Percentiles rank a stretch among this genome's conserved stretches.
Conservation (phyloP, 306 rosid genomes). For the Lathyrus aphaca region DNA sequence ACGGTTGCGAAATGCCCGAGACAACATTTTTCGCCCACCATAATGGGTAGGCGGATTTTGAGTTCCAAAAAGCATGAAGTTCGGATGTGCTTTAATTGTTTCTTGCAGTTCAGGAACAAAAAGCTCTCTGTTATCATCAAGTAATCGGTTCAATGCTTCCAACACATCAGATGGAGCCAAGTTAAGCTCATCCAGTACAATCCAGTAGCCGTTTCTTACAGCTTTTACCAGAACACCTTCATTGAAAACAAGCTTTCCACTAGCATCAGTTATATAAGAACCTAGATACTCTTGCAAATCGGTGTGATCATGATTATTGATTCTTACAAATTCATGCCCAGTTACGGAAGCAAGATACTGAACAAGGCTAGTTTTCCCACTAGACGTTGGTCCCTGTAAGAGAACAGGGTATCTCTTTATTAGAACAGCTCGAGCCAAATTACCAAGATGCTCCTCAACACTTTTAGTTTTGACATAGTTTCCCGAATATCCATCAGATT, state of each 20-base stretch:
- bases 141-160: slow-evolving; percentile 90
- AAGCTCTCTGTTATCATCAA: slow-evolving; percentile 96
- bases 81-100: slow-evolving; percentile 69
- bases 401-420: slow-evolving; percentile 82
- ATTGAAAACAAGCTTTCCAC: slow-evolving; percentile 83
- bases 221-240: slow-evolving; percentile 95
- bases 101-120: slow-evolving; percentile 86
- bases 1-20: slow-evolving; percentile 94
- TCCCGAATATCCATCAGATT: slow-evolving; percentile 40
- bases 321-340: slow-evolving; percentile 83
- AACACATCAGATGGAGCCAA: slow-evolving; percentile 98
- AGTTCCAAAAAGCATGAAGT: slow-evolving; percentile 97
- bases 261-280: slow-evolving; percentile 72
- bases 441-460: slow-evolving; percentile 74
- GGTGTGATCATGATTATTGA: slow-evolving; percentile 96
- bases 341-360: slow-evolving; percentile 79
- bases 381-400: slow-evolving; percentile 96
- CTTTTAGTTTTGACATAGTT: slow-evolving; percentile 68
- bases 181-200: slow-evolving; percentile 95
- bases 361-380: slow-evolving; percentile 97
- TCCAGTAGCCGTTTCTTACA: slow-evolving; percentile 86
- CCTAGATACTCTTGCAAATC: slow-evolving; percentile 97
- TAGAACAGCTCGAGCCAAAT: slow-evolving; percentile 80
- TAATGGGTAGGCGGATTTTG: slow-evolving; percentile 93
- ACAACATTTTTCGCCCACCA: slow-evolving; percentile 94